Base-by-base conservation (phyloP, 768 basidiomycete genomes). In the Lactarius psammicola region DNA sequence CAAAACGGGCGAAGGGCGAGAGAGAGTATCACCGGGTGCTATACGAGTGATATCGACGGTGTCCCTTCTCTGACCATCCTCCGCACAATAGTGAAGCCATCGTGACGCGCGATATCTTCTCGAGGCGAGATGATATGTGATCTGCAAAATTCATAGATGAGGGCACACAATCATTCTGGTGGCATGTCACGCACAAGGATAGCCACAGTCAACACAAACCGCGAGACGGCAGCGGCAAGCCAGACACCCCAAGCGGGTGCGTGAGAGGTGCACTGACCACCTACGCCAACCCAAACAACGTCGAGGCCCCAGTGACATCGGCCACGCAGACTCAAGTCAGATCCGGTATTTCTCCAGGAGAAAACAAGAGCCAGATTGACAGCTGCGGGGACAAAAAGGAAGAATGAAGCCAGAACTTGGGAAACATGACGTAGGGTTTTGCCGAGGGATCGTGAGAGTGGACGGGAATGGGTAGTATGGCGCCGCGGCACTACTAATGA, bases 251-350 rank as follows among this genome's bases (percentile, higher is more conserved):
- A 86, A 2, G 79, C 64, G 7, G 80, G 77, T 4, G 79, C 75
- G 42, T 55, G 60, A 38, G 74, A 61, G 56, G 68, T 54, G 72
- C 79, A 60, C 64, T 63, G 60, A 64, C 70, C 56, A 66, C 73
- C 76, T 0, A 71, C 71, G 15, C 79, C 77, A 5, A 84, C 81
- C 90, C 90, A 92, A 11, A 86, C 76, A 51, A 86, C 78, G 71
- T 91, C 90, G 51, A 90, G 76, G 67, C 89, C 86, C 76, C 88
- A 79, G 54, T 76, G 74, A 65, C 90, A 91, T n/a, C 84, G 80
- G 53, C 74, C 73, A 28, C 71, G 73, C 42, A 78, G 70, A 61
- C 77, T 75, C 53, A 83, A 66, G 60, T 78, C 78, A 33, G 73
- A 78, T 74, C 2, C 77, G 58, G 11, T 78, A 72, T 26, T 78